These are phyloP conservation scores for Huntiella savannae DNA, from an alignment of 2,329 filamentous ascomycete species.

Conservation along the genomic window DNA sequence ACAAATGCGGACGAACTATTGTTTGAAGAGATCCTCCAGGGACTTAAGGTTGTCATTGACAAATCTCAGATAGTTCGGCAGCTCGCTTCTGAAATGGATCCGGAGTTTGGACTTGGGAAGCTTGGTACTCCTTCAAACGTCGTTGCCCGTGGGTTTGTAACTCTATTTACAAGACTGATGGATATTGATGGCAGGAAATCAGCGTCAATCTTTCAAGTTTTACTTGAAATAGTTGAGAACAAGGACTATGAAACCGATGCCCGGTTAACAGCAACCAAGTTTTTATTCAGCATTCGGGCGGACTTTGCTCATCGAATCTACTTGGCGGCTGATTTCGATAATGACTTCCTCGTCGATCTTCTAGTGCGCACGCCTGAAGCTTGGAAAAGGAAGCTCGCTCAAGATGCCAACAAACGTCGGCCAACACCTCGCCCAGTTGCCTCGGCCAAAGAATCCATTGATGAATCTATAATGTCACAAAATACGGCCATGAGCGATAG, in stretches of 20 bases:
- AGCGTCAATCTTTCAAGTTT: conserved; percentile 37
- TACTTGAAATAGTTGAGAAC: conserved; percentile 44
- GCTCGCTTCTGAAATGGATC: conserved; percentile 12
- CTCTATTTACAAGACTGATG: conserved; percentile 58
- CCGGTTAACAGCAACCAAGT: conserved; percentile 54
- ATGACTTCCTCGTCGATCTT: conserved; percentile 50
- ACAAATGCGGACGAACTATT: conserved; percentile 36
- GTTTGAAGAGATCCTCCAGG: conserved; percentile 33
- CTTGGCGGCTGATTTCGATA: conserved; percentile 50
- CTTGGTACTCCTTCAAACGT: conserved; percentile 43
- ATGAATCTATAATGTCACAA: not conserved
- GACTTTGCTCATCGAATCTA: conserved; percentile 65
- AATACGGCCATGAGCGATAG: not conserved
- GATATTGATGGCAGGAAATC: conserved; percentile 47
- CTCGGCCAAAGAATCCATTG: conserved; percentile 22
- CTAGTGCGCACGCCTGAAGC: conserved; percentile 46
- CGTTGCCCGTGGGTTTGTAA: conserved; percentile 50
- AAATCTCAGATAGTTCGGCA: not conserved
- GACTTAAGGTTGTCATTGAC: conserved; percentile 9
- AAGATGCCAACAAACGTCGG: conserved; percentile 20
- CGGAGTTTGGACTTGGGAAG: conserved; percentile 10
- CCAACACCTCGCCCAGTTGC: conserved; percentile 29
- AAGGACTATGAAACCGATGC: conserved; percentile 45
- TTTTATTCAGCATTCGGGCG: conserved; percentile 65
- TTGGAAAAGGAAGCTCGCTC: conserved; percentile 29